These are phyloP conservation scores for Scenedesmus sp. DNA, from an alignment of 163 green algal genomes.

Conservation along the genomic window DNA sequence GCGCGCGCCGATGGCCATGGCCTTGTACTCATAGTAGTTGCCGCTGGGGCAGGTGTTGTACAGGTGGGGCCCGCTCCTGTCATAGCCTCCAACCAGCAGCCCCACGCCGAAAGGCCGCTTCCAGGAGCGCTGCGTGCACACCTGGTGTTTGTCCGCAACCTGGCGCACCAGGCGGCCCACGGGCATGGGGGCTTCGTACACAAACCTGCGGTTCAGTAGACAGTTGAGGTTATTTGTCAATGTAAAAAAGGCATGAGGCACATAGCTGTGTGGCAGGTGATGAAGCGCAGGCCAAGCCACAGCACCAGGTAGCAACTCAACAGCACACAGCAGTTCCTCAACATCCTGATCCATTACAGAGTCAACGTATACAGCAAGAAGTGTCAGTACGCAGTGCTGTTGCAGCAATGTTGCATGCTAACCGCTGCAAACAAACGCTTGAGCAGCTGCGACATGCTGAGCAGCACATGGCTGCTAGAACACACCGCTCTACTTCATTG, in stretches of 20 bases:
- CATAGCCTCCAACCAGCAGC: constrained; percentile 90
- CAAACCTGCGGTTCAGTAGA: constrained; percentile 75
- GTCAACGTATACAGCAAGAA: too few relatives aligned
- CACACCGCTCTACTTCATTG: not conserved
- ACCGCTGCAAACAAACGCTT: too few relatives aligned
- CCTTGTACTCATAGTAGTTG: constrained; percentile 98
- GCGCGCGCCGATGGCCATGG: constrained; percentile 94
- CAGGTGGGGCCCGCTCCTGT: constrained; percentile 83
- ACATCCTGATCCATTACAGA: too few relatives aligned
- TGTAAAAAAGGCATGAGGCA: too few relatives aligned
- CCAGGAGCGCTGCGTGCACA: constrained; percentile 94
- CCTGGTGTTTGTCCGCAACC: constrained; percentile 95
- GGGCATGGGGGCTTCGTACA: constrained; percentile 94
- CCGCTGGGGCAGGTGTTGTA: constrained; percentile 96
- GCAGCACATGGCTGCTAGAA: not conserved
- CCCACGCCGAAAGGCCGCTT: constrained; percentile 97
- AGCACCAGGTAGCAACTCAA: too few relatives aligned
- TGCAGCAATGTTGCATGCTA: too few relatives aligned
- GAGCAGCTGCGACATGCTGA: not conserved
- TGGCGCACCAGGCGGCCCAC: constrained; percentile 90
- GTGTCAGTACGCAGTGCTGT: too few relatives aligned
- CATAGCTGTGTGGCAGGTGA: too few relatives aligned
- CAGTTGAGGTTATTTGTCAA: not conserved
- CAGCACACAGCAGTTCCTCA: too few relatives aligned
- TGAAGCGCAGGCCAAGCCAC: too few relatives aligned